Conservation (phyloP, 495 filamentous ascomycete genomes). For the Penicillium lagena region DNA sequence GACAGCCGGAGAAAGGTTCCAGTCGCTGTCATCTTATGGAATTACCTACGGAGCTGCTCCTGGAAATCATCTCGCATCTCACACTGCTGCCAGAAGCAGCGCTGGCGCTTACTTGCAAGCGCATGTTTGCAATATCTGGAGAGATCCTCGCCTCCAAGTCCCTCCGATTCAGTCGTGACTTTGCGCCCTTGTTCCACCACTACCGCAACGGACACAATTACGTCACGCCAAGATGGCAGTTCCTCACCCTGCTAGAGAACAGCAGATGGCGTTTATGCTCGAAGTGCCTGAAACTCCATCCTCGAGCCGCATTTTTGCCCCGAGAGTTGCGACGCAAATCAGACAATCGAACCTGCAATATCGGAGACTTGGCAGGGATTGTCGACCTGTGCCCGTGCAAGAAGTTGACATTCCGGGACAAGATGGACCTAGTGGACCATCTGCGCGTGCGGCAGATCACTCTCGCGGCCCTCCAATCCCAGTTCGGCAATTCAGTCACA, state of each 20-base stretch:
- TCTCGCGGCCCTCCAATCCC: constrained; percentile 16
- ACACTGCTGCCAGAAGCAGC: constrained; percentile 32
- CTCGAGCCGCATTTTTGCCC: constrained; percentile 27
- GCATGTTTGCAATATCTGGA: constrained; percentile 32
- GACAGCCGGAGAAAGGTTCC: constrained; percentile 8
- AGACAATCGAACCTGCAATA: constrained; percentile 29
- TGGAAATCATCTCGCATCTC: constrained; percentile 36
- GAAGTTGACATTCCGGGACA: constrained; percentile 40
- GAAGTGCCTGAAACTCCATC: constrained; percentile 39
- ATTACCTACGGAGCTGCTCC: constrained; percentile 37
- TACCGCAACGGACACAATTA: constrained; percentile 38
- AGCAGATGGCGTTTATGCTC: constrained; percentile 35
- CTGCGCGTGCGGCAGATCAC: constrained; percentile 27
- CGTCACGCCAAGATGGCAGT: constrained; percentile 34
- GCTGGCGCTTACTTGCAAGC: constrained; percentile 39
- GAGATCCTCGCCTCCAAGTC: constrained; percentile 28
- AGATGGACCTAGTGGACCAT: constrained; percentile 29
- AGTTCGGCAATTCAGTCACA: constrained; percentile 23
- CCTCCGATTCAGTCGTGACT: constrained; percentile 37
- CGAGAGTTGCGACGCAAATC: constrained; percentile 32
- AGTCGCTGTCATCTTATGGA: constrained; percentile 32
- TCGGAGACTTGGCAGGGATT: constrained; percentile 36
- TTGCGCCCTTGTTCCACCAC: constrained; percentile 40
- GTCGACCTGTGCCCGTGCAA: constrained; percentile 44
- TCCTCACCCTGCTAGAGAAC: constrained; percentile 35